Percentiles rank a stretch among this genome's conserved stretches.
Evolutionary conservation across 2,329 filamentous ascomycete species (phyloP).

Genomic region (Apiospora arundinis): DNA sequence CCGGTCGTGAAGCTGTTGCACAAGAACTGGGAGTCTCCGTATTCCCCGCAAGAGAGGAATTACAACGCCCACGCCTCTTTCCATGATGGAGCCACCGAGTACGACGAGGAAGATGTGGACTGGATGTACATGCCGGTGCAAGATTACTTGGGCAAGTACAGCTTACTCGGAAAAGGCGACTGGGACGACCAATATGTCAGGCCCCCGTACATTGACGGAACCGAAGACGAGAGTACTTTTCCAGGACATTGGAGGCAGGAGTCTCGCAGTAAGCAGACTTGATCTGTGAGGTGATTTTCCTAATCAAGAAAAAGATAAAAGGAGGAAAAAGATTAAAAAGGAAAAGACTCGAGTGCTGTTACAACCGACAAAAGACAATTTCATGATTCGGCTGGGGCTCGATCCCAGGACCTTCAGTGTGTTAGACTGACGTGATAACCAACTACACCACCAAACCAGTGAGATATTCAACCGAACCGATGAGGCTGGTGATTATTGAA

Average conservation of each 20-base stretch:
- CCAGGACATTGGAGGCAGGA: background rate
- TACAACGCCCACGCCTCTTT: background rate
- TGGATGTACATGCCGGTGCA: background rate
- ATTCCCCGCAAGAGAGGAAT: background rate
- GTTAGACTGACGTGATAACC: slow-evolving; percentile 58
- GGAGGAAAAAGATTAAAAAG: no score
- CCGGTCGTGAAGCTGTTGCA: background rate
- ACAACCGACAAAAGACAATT: background rate
- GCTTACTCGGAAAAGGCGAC: background rate
- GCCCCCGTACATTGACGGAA: background rate
- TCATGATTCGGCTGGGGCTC: slow-evolving; percentile 41
- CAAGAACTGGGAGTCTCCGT: background rate
- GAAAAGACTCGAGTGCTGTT: no score
- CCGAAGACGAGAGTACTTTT: background rate
- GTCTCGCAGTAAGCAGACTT: no score
- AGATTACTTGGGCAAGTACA: background rate
- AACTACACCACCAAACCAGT: slow-evolving; percentile 43
- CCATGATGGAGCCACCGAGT: background rate
- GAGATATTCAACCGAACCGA: no score
- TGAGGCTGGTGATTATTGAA: no score
- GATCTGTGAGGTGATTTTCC: no score
- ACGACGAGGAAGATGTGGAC: background rate
- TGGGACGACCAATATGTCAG: background rate
- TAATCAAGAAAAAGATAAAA: no score
- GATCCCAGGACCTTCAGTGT: slow-evolving; percentile 47